Percentiles rank a stretch among this genome's conserved stretches.
Conservation (phyloP, 1,284 basidiomycete genomes). For the Pholiota adiposa region DNA sequence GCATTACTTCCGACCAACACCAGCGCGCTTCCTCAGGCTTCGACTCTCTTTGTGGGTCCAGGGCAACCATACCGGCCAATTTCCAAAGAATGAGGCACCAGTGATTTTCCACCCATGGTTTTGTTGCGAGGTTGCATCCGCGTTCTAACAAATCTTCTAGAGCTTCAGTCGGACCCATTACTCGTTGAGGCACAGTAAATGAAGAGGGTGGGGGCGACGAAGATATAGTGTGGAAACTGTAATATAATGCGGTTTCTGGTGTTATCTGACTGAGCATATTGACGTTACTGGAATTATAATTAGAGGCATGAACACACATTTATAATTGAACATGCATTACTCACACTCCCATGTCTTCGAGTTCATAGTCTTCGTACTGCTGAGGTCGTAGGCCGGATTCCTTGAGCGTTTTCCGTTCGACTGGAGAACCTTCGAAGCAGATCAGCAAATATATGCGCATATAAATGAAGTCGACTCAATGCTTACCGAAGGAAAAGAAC, state of each 20-base stretch:
- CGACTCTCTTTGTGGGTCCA: constrained; percentile 67
- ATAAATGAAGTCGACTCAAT: neutral
- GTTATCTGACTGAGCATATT: constrained; percentile 63
- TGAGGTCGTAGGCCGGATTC: constrained; percentile 63
- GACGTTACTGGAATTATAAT: constrained; percentile 45
- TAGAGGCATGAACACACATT: neutral
- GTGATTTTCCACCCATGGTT: constrained; percentile 90
- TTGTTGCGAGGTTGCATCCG: constrained; percentile 67
- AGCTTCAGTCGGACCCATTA: constrained; percentile 56
- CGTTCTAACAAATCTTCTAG: constrained; percentile 51
- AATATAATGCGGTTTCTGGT: constrained; percentile 61
- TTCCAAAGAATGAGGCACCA: constrained; percentile 96
- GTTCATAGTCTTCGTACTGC: constrained; percentile 49
- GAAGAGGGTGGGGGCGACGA: constrained; percentile 27
- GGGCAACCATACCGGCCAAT: constrained; percentile 78
- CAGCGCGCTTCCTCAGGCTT: constrained; percentile 59
- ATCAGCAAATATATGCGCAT: neutral
- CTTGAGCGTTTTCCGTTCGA: constrained; percentile 48
- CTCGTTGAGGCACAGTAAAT: constrained; percentile 20
- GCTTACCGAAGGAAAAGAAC: constrained; percentile 44
- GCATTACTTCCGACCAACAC: constrained; percentile 80
- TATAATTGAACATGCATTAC: constrained; percentile 29
- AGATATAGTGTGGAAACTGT: constrained; percentile 58
- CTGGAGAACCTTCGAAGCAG: constrained; percentile 40
- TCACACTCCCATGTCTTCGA: constrained; percentile 67